Conservation (phyloP, 768 basidiomycete species). For the Lactarius tabidus region DNA sequence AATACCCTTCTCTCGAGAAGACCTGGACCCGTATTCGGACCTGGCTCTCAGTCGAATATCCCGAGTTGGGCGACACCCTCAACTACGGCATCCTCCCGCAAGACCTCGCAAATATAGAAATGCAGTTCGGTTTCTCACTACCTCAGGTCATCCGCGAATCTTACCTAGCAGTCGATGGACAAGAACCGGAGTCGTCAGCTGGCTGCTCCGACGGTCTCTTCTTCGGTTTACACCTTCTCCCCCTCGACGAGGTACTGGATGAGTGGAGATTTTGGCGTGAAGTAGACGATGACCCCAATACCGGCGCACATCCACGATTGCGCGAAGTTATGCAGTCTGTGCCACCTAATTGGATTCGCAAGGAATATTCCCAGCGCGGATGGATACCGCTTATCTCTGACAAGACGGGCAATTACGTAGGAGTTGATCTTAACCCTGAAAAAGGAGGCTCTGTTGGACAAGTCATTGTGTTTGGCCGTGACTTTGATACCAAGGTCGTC, state of each 20-base stretch:
- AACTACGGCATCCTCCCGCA: slow-evolving; percentile 84
- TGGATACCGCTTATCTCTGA: slow-evolving; percentile 97
- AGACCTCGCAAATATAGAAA: slow-evolving; percentile 77
- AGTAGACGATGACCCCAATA: slow-evolving; percentile 83
- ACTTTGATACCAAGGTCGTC: slow-evolving; percentile 97
- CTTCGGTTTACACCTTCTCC: slow-evolving; percentile 90
- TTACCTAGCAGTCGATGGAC: slow-evolving; percentile 84
- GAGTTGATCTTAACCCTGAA: slow-evolving; percentile 88
- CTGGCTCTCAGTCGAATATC: slow-evolving; percentile 86
- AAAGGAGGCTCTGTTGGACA: slow-evolving; percentile 77
- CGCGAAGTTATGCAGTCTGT: slow-evolving; percentile 80
- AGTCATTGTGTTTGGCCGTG: slow-evolving; percentile 97
- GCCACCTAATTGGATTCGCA: slow-evolving; percentile 84
- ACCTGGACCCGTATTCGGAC: slow-evolving; percentile 81
- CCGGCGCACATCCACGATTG: slow-evolving; percentile 74
- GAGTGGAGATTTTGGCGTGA: slow-evolving; percentile 98
- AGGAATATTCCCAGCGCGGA: slow-evolving; percentile 87
- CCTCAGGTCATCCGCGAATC: slow-evolving; percentile 89
- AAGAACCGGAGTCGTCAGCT: slow-evolving; percentile 86
- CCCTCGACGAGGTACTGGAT: slow-evolving; percentile 87
- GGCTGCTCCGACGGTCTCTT: slow-evolving; percentile 90
- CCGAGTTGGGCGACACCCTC: slow-evolving; percentile 92
- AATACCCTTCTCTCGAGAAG: slow-evolving; percentile 73
- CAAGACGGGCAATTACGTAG: slow-evolving; percentile 93
- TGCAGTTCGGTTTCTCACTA: slow-evolving; percentile 78